Conservation (phyloP, 2,329 filamentous ascomycete species). For the Ceratocystis harringtonii region DNA sequence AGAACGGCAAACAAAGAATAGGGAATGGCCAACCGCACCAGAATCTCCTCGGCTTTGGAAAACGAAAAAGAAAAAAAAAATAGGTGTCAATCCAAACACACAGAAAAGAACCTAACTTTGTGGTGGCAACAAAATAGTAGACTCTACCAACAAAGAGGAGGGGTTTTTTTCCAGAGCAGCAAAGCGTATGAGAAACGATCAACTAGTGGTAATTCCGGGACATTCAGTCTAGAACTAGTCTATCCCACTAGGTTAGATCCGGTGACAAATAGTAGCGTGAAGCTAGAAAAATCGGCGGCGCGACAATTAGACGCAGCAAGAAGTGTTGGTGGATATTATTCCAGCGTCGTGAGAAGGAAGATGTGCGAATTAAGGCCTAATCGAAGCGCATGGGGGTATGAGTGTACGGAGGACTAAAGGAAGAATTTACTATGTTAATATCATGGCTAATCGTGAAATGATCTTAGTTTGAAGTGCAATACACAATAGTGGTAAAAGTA, state of each 20-base stretch:
- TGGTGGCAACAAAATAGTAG: neutral
- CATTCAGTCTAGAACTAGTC: slow-evolving; percentile 14
- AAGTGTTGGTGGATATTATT: neutral
- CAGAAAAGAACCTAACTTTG: neutral
- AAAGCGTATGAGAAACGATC: neutral
- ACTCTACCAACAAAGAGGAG: neutral
- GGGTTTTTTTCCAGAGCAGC: neutral
- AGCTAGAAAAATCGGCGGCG: slow-evolving; percentile 9
- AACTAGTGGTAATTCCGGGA: slow-evolving; percentile 8
- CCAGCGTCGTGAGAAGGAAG: neutral
- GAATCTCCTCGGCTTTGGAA: slow-evolving; percentile 1
- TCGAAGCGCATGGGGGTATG: neutral
- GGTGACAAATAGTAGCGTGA: slow-evolving; percentile 10
- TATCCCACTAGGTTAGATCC: slow-evolving; percentile 2
- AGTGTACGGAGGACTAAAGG: neutral
- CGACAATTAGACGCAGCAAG: neutral
- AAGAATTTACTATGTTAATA: neutral
- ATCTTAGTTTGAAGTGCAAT: neutral
- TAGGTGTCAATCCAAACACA: neutral
- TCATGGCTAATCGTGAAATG: neutral
- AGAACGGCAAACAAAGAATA: slow-evolving; percentile 2
- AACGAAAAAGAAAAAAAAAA: neutral
- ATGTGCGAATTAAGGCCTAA: neutral
- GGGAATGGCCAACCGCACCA: slow-evolving; percentile 12
- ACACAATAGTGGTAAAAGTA: neutral